These are phyloP conservation scores for Spathaspora passalidarum DNA, from an alignment of 805 yeast species.

Conservation along the genomic window DNA sequence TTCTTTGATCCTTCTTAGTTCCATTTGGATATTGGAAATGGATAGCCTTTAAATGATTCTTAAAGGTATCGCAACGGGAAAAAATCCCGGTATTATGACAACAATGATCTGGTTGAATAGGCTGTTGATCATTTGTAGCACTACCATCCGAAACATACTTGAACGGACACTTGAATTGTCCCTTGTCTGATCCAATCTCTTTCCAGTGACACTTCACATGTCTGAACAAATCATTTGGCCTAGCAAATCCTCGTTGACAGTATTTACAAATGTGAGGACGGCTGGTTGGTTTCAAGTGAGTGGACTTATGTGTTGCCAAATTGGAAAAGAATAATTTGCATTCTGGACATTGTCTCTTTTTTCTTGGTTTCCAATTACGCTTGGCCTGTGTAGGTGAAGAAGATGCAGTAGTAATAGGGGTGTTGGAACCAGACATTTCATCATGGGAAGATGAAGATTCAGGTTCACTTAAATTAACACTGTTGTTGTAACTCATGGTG, in stretches of 20 bases:
- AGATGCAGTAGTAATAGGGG: neutral
- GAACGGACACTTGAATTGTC: constrained; percentile 80
- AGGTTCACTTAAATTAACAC: neutral
- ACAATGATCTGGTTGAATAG: constrained; percentile 31
- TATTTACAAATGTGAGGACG: constrained; percentile 77
- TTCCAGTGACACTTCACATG: constrained; percentile 86
- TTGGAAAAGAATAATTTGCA: constrained; percentile 71
- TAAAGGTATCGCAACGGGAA: constrained; percentile 86
- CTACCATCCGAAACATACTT: constrained; percentile 23
- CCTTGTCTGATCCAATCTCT: constrained; percentile 62
- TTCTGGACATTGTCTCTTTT: constrained; percentile 69
- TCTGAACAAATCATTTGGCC: constrained; percentile 82
- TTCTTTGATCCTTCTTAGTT: constrained; percentile 74
- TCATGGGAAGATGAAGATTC: neutral
- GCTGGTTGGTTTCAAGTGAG: constrained; percentile 66
- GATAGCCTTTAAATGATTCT: constrained; percentile 84
- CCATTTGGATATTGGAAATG: constrained; percentile 89
- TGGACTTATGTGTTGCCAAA: constrained; percentile 78
- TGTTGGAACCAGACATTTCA: neutral
- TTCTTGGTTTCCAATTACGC: constrained; percentile 44
- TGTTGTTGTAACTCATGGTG: too few relatives aligned
- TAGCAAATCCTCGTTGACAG: constrained; percentile 81
- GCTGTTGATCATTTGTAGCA: too few relatives aligned
- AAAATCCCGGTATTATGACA: constrained; percentile 87
- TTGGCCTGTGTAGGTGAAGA: constrained; percentile 8